Evolutionary conservation across 169 alveolate species (phyloP), one percentile per base, ranked within the genome.

Genomic region (Plasmodium fragile): DNA sequence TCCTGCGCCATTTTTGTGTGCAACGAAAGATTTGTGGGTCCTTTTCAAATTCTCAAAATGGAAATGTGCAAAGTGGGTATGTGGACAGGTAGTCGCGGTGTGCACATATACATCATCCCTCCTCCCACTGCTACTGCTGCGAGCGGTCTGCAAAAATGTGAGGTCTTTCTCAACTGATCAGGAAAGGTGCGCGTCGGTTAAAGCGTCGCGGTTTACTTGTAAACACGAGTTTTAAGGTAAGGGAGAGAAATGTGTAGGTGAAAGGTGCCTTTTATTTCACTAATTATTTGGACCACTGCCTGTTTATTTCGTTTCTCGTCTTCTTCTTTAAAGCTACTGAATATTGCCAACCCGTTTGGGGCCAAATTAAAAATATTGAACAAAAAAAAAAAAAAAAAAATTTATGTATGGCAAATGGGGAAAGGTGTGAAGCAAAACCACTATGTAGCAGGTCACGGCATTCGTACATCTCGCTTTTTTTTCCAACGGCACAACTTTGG

Each of bases 1-100:
- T 84, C 69, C 25, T 73, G 85, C 81, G 75, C 18, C 93, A 84
- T 84, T 75, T 69, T 82, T 49, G 7, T 65, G 39, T 65, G 75
- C 41, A 25, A 7, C 30, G 75, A 65, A 65, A 22, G 36, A 65
- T 39, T 22, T 7, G 75, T 25, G 36, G 75, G 10, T 25, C 41
- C 28, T n/a, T 65, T 65, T 65, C 75, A 65, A 10, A 65, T 18
- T 6, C 36, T 65, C 75, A 65, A 65, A 65, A 25, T 18, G n/a
- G 36, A 65, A 65, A 16, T 49, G 59, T 49, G 59, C 59, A 65
- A 65, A 18, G 36, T 65, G 16, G 18, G 36, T 65, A 25, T 18
- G 25, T 65, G 75, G 41, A 25, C 75, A n/a, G 41, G 36, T 8
- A 65, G n/a, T 65, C 4, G n/a, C 36, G n/a, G 25, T 65, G 30